Conservation (phyloP, 768 basidiomycete genomes). For the Fibroporia radiculosa region DNA sequence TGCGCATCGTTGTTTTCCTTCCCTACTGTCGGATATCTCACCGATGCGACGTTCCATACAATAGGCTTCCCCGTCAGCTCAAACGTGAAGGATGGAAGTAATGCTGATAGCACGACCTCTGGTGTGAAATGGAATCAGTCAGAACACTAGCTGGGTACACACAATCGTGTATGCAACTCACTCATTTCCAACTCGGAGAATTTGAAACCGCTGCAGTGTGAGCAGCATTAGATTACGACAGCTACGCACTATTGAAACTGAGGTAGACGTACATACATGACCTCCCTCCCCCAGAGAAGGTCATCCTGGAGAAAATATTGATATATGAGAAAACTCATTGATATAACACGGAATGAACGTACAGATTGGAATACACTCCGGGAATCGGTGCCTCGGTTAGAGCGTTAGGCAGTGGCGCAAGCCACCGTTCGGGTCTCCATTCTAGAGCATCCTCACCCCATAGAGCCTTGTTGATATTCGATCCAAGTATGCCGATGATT, state of each 20-base stretch:
- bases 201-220: constrained; percentile 13
- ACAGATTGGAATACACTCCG: constrained; percentile 15
- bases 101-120: constrained; percentile 23
- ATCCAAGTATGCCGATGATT: constrained; percentile 27
- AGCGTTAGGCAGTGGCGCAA: constrained; percentile 13
- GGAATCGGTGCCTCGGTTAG: constrained; percentile 11
- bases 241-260: neutral
- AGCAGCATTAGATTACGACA: neutral
- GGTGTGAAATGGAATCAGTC: neutral
- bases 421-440: constrained; percentile 39
- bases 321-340: neutral
- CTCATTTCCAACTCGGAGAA: constrained; percentile 18
- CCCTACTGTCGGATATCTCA: constrained; percentile 21
- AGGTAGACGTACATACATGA: constrained; percentile 19
- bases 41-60: constrained; percentile 22
- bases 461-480: constrained; percentile 32
- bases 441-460: constrained; percentile 38
- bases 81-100: constrained; percentile 21
- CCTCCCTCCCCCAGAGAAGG: constrained; percentile 21
- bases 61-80: constrained; percentile 19
- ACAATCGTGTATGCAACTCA: neutral
- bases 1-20: constrained; percentile 11
- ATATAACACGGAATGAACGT: neutral
- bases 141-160: neutral
- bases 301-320: constrained; percentile 16